Evolutionary conservation across 768 basidiomycete species (phyloP), one percentile per base, ranked within the genome.

Genomic region (Hydnomerulius pinastri): DNA sequence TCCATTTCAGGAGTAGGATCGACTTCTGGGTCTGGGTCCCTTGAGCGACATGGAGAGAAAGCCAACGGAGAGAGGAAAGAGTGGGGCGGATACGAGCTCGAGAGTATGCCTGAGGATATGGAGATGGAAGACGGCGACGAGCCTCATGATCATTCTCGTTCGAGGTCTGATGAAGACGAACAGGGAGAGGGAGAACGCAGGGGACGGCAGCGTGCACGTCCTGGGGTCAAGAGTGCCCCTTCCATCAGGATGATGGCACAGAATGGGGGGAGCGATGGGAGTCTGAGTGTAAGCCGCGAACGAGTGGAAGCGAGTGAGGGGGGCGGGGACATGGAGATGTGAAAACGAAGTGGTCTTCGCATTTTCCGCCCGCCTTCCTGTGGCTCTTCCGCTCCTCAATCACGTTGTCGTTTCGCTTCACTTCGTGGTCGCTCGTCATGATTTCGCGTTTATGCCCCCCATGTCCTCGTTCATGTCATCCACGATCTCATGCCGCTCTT

Each of bases 51-150:
- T 4, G 20, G 6, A 4, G 20, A 4, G 23, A 23, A 15, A 15
- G 20, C 21, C 24, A 24, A 37, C 42, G 43, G 21, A 23, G 25
- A 36, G 11, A 35, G 44, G 62, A 63, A 28, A 55, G 55, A 37
- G 53, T 50, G 35, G 63, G 59, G 39, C 56, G 5, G 20, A 25
- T 23, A 15, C 5, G 48, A 45, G 51, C 51, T 61, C 28, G 56
- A 43, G 48, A 48, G 52, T 28, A 65, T 59, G 62, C 54, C 51
- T 24, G 62, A 59, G 56, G 43, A 49, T 30, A 43, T 43, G 43
- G 55, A 53, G 47, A 38, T 49, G 46, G 55, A 49, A 21, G 38
- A 25, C 27, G 50, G 46, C 25, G 38, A 25, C 27, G 50, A 51
- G 15, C 32, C n/a, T 10, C 11, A 33, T 15, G 12, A 12, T 3